Evolutionary conservation across 257 asterid species (phyloP), one percentile per base, ranked within the genome.

Genomic region (Apocynum venetum): DNA sequence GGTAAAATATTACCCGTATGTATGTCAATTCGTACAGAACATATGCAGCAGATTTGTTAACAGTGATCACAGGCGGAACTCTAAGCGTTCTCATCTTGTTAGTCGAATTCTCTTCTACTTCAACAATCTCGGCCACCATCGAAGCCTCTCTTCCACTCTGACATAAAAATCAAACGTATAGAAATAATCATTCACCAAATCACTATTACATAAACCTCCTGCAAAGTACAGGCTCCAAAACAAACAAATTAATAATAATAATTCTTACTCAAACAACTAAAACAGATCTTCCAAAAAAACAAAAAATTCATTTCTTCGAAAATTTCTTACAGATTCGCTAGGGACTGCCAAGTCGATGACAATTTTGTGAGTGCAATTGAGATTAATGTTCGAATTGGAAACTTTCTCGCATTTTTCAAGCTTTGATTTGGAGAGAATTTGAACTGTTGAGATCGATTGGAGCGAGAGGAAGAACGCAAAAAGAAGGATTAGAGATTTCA

Each of bases 101-200:
- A 55, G 89, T 88, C 5, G 95, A 86, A 77, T 96, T 91, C 82
- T 93, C 98, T 85, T 93, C 99, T 77, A 94, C 96, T 84, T 93
- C 99, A 46, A 90, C 99, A 63, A 96, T 82, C 88, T 96, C 97
- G 52, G 99, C 99, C 92, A 90, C 97, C 82, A 96, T 72, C 0
- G 97, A 93, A 73, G 97, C 96, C 86, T 96, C 99, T 49, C 93
- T 81, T 65, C 98, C 99, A 82, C 96, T 91, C 99, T 96, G 77
- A 77, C 52, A 60, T 53, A 36, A 73, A 38, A 73, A 1, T 43
- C 61, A 70, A 14, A 56, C 4, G 20, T 40, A 43, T 72, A 20
- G 14, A 68, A 35, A 64, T 31, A 31, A 67, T 17, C 11, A 67
- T 41, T 41, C 47, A 40, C 72, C 52, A 44, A 67, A 67, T 44